Conservation (phyloP, 306 rosid genomes). For the Lathyrus tuberosus region DNA sequence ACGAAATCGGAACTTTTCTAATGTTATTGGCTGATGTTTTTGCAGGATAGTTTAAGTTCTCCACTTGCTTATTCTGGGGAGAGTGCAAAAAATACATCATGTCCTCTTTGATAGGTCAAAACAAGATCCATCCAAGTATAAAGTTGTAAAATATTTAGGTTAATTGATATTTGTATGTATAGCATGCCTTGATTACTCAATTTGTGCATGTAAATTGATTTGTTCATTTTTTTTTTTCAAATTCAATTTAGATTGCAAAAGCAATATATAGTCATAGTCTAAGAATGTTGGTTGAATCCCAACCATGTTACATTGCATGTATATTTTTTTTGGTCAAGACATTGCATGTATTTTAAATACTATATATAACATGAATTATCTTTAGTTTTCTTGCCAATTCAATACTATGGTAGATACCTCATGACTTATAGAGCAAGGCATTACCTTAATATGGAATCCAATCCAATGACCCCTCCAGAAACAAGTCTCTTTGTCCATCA, state of each 20-base stretch:
- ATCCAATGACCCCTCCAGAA: too few relatives aligned
- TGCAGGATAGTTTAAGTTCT: constrained; percentile 38
- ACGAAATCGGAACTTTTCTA: not conserved
- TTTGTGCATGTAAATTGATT: constrained; percentile 7
- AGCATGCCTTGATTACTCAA: constrained; percentile 18
- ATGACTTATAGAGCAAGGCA: too few relatives aligned
- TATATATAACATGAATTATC: too few relatives aligned
- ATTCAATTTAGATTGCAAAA: constrained; percentile 5
- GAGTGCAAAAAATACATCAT: constrained; percentile 26
- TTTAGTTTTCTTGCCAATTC: too few relatives aligned
- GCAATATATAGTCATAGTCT: constrained; percentile 5
- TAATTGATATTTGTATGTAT: constrained; percentile 12
- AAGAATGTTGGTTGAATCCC: not conserved
- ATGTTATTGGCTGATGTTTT: not conserved
- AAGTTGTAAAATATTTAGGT: constrained; percentile 2
- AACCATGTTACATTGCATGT: not conserved
- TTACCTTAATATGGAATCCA: too few relatives aligned
- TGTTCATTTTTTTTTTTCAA: not conserved
- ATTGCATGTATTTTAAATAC: not conserved
- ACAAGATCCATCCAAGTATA: constrained; percentile 3
- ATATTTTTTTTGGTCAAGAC: too few relatives aligned
- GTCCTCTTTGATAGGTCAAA: constrained; percentile 26
- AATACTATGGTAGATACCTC: too few relatives aligned
- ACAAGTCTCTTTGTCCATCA: too few relatives aligned
- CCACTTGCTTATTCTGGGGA: constrained; percentile 36